A percentile compares a stretch with the other conserved stretches of the same genome.
Evolutionary conservation across 495 filamentous ascomycete genomes (phyloP).

Genomic region (Immersiella caudata): DNA sequence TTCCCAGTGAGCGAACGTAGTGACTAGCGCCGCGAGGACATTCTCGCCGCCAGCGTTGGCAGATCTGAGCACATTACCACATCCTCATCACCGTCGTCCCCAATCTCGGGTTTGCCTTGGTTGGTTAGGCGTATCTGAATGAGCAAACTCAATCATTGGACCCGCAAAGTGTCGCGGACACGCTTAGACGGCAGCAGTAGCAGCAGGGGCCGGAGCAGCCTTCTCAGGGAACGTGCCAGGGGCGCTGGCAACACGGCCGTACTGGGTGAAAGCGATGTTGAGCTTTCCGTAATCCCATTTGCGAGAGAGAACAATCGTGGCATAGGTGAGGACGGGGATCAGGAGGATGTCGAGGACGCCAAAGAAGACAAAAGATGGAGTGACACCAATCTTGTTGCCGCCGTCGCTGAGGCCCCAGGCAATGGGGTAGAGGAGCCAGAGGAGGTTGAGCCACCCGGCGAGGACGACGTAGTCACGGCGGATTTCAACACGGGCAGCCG

Average conservation of each 20-base stretch:
- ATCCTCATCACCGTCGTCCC: not conserved
- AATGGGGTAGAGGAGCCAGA: conserved; percentile 55
- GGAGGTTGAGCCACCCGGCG: conserved; percentile 46
- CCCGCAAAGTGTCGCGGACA: not conserved
- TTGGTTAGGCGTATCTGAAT: not conserved
- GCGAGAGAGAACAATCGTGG: conserved; percentile 42
- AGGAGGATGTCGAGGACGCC: conserved; percentile 50
- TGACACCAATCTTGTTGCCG: conserved; percentile 50
- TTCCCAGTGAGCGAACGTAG: not conserved
- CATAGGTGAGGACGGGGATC: conserved; percentile 39
- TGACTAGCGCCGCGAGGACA: not conserved
- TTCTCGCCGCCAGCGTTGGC: not conserved
- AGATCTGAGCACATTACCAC: not conserved
- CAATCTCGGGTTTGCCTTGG: not conserved
- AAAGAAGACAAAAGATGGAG: conserved; percentile 47
- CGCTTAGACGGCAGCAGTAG: conserved; percentile 21
- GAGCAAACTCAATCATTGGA: too few species aligned
- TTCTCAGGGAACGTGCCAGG: conserved; percentile 51
- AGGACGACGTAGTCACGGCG: conserved; percentile 45
- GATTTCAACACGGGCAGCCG: conserved; percentile 44
- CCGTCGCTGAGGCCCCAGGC: conserved; percentile 52
- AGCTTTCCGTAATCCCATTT: conserved; percentile 52
- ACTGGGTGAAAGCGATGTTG: conserved; percentile 57
- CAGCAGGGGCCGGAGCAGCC: conserved; percentile 29
- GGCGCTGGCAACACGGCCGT: conserved; percentile 49